phyloP scores from a whole-genome alignment of 106 monocot genomes.

The Alisma plantagoaquatica region DNA sequence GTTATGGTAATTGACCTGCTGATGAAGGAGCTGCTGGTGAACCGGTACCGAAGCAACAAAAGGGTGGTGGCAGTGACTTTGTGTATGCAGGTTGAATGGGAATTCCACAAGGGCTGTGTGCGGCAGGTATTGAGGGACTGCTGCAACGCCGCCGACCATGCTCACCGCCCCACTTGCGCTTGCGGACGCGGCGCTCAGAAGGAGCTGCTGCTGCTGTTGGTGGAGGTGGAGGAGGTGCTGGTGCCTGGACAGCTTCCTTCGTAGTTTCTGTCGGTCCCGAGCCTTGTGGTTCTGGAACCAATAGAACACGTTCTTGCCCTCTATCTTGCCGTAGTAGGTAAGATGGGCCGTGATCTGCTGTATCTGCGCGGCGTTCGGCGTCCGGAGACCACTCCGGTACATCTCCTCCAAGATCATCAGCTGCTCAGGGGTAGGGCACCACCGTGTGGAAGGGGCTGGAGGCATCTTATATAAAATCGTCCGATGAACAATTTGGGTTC shows the following conservation, averaged over 20 bases:
- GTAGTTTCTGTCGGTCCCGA: constrained; percentile 60
- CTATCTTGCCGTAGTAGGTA: constrained; percentile 58
- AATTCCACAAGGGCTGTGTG: neutral
- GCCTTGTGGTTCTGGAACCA: constrained; percentile 95
- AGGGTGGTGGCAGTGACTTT: neutral
- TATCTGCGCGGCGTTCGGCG: constrained; percentile 65
- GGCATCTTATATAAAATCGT: too few relatives aligned
- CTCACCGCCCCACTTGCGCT: neutral
- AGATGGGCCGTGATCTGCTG: constrained; percentile 68
- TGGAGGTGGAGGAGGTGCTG: constrained; percentile 20
- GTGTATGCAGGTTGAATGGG: too few relatives aligned
- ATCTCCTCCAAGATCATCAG: constrained; percentile 78
- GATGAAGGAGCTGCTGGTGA: neutral
- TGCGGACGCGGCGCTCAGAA: neutral
- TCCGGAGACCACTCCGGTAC: constrained; percentile 60
- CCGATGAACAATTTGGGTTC: too few relatives aligned
- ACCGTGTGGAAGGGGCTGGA: constrained; percentile 54
- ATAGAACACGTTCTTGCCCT: constrained; percentile 85
- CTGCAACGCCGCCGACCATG: too few relatives aligned
- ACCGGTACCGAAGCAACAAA: neutral
- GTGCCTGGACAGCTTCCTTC: constrained; percentile 40
- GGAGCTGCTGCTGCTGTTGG: neutral
- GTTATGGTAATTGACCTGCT: neutral
- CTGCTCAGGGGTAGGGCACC: constrained; percentile 83
- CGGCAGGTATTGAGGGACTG: neutral